Evolutionary conservation across 495 filamentous ascomycete species (phyloP), one percentile per base, ranked within the genome.

Genomic region (Aspergillus saccharolyticus): DNA sequence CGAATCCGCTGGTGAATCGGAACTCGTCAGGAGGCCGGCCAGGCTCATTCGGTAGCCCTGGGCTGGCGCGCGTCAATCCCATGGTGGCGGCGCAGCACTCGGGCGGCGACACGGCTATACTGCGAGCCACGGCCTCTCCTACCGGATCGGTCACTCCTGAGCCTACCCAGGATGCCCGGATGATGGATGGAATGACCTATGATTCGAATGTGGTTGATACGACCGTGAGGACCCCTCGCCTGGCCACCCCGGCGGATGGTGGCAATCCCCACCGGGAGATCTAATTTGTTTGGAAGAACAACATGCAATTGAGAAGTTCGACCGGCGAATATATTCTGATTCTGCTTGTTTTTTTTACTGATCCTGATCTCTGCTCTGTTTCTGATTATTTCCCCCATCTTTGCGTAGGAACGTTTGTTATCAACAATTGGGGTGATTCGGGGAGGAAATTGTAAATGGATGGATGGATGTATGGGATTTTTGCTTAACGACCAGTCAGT

Each of bases 111-210:
- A 65, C 61, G 15, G 59, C 70, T 1, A 70, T 72, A 63, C 57
- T 61, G 24, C 56, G 52, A 8, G 43, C 58, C 18, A 63, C 68
- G 9, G 54, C 66, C 44, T 72, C 73, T 0, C 66, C 73, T 14
- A 68, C 71, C 17, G 71, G 71, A 18, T 77, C 75, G 19, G 64
- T 57, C 50, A 75, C 72, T 2, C 72, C 76, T 0, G 76, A 75
- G 55, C 70, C 74, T 6, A 51, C 68, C 19, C 70, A 73, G 30
- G 75, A 81, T 70, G 77, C 77, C 39, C 73, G 75, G 28, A 74
- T 81, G 72, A 66, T 83, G 19, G 77, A 83, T 69, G 77, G 80
- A 2, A 78, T 83, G 73, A 83, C 79, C 21, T 82, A 79, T 62
- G 81, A 83, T 61, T 56, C 71, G 28, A 74, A 77, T 57, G 66